Evolutionary conservation across 2,329 filamentous ascomycete species (phyloP), one percentile per base, ranked within the genome.

Genomic region (Samsoniella hepiali): DNA sequence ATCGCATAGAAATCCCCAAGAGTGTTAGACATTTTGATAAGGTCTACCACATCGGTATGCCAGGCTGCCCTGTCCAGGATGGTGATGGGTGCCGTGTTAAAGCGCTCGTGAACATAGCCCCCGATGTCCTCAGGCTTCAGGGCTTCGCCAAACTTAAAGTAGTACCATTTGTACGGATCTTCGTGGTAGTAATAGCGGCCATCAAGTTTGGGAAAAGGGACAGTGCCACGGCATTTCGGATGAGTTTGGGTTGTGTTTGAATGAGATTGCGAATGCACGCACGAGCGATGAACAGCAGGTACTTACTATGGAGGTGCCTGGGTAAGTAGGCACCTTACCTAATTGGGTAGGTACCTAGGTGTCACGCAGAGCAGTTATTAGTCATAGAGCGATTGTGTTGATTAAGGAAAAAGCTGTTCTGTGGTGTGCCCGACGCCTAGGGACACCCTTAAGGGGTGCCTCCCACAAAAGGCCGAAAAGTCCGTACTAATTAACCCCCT

Each of bases 151-250:
- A 50, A 50, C 47, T 50, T 50, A 11, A 50, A 50, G 47, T 50
- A 50, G 47, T 22, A 22, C 47, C 47, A 50, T 50, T 50, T 50
- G 47, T 50, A 50, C 47, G 47, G 47, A 32, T 50, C 47, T 32
- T 50, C 47, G 47, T 27, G 47, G 6, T 32, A 50, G 47, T 50
- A 50, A 32, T 50, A 50, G 47, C 29, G 47, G 29, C 47, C 47
- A 50, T 50, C 47, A 50, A 50, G 47, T 50, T 50, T 5, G 47
- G 47, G 47, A 15, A 50, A 50, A 11, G 22, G 47, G 47, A 22
- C 27, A 50, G 47, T 50, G 47, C 47, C 47, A 50, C 47, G 47
- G 47, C 47, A 50, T 50, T 50, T 50, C 31, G 47, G 27, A 50
- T 50, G 47, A 29, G 22, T 3, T 27, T 47, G 27, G 31, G 27